Evolutionary conservation across 345 rosid species (phyloP), one percentile per base, ranked within the genome.

Genomic region (Sisymbrium irio): DNA sequence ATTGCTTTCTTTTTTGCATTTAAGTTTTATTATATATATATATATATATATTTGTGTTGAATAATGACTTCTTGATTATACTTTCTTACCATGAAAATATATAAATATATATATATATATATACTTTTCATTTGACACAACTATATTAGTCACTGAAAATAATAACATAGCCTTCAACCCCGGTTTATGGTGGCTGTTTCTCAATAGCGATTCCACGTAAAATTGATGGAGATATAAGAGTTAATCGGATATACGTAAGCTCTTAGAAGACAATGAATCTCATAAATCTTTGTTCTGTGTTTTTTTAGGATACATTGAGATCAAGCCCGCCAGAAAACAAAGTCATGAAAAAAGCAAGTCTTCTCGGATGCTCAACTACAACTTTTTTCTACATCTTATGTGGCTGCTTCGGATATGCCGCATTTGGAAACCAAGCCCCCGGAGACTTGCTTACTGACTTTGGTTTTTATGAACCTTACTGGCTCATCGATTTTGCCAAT

Each of bases 401-500:
- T 22, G 96, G 96, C 13, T 82, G 89, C 61, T 0, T 89, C 4
- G 98, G 98, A 7, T 94, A 94, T 50, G 91, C 92, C 2, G 92
- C 98, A 0, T 94, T 94, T 13, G 98, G 98, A 2, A 94, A 88
- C 64, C 8, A 67, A 10, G 96, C 97, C 0, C 95, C 97, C 0
- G 98, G 97, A 47, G 88, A 91, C 79, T 86, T 94, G 78, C 91
- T 94, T 41, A 90, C 98, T 0, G 98, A 91, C 6, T 91, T 91
- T 17, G 98, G 95, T 11, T 94, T 91, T 80, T 88, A 82, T 27
- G 95, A 91, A 39, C 98, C 98, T 13, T 94, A 74, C 57, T 89
- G 95, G 98, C 80, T 94, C 22, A 22, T 91, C 6, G 96, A 94
- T 74, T 27, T 94, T 0, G 98, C 95, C 39, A 94, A 94, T 64